phyloP scores from a whole-genome alignment of 2,329 filamentous ascomycete species.

The Cladophialophora immunda region DNA sequence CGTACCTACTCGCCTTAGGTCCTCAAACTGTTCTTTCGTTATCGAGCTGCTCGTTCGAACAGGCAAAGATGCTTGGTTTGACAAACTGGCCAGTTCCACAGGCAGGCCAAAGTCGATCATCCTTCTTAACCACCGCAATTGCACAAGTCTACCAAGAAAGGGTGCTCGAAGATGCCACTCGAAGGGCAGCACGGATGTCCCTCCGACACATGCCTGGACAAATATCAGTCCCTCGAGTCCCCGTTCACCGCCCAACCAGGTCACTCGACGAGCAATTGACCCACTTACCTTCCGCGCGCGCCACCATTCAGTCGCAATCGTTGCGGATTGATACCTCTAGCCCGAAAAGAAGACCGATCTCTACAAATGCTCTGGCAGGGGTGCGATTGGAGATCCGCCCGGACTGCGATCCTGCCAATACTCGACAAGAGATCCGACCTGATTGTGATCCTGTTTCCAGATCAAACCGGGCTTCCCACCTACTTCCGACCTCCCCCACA shows the following conservation, averaged over 20 bases:
- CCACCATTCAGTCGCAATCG: slow-evolving; percentile 26
- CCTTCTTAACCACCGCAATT: slow-evolving; percentile 69
- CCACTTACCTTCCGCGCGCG: slow-evolving; percentile 9
- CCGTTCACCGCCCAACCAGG: slow-evolving; percentile 26
- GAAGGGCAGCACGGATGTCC: slow-evolving; percentile 35
- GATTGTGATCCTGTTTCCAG: slow-evolving; percentile 24
- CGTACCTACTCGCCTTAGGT: slow-evolving; percentile 67
- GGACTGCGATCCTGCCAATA: slow-evolving; percentile 25
- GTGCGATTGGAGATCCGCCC: slow-evolving; percentile 26
- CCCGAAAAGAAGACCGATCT: slow-evolving; percentile 26
- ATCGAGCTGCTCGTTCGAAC: slow-evolving; percentile 57
- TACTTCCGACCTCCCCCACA: slow-evolving; percentile 35
- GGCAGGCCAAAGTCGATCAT: slow-evolving; percentile 57
- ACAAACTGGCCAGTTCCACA: slow-evolving; percentile 62
- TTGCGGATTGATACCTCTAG: slow-evolving; percentile 33
- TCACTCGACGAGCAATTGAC: slow-evolving; percentile 29
- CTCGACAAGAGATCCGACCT: slow-evolving; percentile 24
- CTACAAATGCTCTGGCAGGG: slow-evolving; percentile 18
- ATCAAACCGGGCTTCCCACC: slow-evolving; percentile 11
- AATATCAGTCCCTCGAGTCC: slow-evolving; percentile 21
- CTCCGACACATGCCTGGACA: slow-evolving; percentile 12
- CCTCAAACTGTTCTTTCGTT: slow-evolving; percentile 64
- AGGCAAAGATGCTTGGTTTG: slow-evolving; percentile 64
- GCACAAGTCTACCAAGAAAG: slow-evolving; percentile 65
- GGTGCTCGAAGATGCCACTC: slow-evolving; percentile 37